These are phyloP conservation scores for Candida manassasensis DNA, from an alignment of 805 yeast species.

Conservation along the genomic window DNA sequence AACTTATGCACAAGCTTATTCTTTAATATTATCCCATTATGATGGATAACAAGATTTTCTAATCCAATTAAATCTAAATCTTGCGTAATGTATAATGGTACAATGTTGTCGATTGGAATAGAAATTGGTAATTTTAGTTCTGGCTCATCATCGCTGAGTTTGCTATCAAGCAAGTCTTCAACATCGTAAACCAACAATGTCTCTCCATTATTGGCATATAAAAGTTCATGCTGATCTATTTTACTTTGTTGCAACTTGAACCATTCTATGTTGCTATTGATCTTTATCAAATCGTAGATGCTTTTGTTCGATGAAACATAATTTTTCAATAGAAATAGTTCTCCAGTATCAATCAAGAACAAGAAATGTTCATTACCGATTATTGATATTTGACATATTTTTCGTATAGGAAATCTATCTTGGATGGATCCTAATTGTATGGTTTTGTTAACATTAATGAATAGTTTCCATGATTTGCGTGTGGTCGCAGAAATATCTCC, in stretches of 20 bases:
- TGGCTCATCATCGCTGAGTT: conserved; percentile 10
- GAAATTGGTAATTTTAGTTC: conserved; percentile 19
- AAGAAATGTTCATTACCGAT: conserved; percentile 29
- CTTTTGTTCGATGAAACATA: conserved; percentile 17
- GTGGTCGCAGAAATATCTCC: not conserved
- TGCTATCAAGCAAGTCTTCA: conserved; percentile 18
- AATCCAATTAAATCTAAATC: conserved; percentile 35
- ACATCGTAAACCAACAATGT: conserved; percentile 25
- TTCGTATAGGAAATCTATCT: conserved; percentile 19
- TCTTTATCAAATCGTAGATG: conserved; percentile 31
- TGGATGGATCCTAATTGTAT: conserved; percentile 32
- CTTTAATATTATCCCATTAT: conserved; percentile 27
- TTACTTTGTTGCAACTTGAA: conserved; percentile 23
- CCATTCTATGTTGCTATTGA: conserved; percentile 27
- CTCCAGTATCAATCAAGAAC: conserved; percentile 35
- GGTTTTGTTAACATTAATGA: conserved; percentile 25
- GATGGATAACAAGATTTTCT: conserved; percentile 29
- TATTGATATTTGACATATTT: conserved; percentile 21
- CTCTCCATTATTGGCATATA: conserved; percentile 38
- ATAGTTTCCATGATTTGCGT: conserved; percentile 18
- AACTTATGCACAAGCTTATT: conserved; percentile 35
- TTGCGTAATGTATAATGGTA: conserved; percentile 16
- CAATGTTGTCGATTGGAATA: conserved; percentile 22
- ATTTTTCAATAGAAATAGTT: conserved; percentile 32
- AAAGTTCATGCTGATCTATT: conserved; percentile 12